phyloP scores from a whole-genome alignment of 2,329 filamentous ascomycete species.

The Fusarium robinianum region DNA sequence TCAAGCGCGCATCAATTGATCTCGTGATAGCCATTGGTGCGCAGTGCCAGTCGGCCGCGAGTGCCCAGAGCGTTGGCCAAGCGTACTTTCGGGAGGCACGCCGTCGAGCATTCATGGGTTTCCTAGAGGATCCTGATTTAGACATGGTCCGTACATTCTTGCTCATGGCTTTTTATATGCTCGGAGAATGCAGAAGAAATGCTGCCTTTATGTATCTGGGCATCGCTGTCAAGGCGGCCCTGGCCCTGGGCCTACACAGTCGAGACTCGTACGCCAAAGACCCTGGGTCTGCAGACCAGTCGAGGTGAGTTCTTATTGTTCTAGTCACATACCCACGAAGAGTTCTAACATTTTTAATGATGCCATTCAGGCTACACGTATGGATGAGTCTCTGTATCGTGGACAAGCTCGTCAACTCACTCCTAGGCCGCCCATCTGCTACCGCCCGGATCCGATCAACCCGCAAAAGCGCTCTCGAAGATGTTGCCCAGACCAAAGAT shows the following conservation, averaged over 20 bases:
- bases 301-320: slow-evolving; percentile 20
- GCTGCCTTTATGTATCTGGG: slow-evolving; percentile 67
- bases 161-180: slow-evolving; percentile 74
- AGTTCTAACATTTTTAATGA: neutral
- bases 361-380: slow-evolving; percentile 39
- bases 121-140: slow-evolving; percentile 35
- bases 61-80: slow-evolving; percentile 32
- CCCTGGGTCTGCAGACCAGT: slow-evolving; percentile 19
- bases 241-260: slow-evolving; percentile 59
- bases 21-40: slow-evolving; percentile 35
- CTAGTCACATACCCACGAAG: accelerated
- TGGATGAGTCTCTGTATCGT: slow-evolving; percentile 47
- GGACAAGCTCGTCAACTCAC: slow-evolving; percentile 45
- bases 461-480: slow-evolving; percentile 13
- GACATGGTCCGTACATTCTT: slow-evolving; percentile 34
- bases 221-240: slow-evolving; percentile 60
- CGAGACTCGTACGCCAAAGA: slow-evolving; percentile 29
- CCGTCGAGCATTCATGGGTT: slow-evolving; percentile 25
- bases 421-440: slow-evolving; percentile 45
- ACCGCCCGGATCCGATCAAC: slow-evolving; percentile 31
- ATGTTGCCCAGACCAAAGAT: slow-evolving; percentile 21
- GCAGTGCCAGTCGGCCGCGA: slow-evolving; percentile 28
- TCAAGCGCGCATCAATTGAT: slow-evolving; percentile 20
- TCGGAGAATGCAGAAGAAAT: slow-evolving; percentile 64
- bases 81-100: slow-evolving; percentile 52